Evolutionary conservation across 148 eudicot genomes (phyloP), one percentile per base, ranked within the genome.

Genomic region (Bassia scoparia): DNA sequence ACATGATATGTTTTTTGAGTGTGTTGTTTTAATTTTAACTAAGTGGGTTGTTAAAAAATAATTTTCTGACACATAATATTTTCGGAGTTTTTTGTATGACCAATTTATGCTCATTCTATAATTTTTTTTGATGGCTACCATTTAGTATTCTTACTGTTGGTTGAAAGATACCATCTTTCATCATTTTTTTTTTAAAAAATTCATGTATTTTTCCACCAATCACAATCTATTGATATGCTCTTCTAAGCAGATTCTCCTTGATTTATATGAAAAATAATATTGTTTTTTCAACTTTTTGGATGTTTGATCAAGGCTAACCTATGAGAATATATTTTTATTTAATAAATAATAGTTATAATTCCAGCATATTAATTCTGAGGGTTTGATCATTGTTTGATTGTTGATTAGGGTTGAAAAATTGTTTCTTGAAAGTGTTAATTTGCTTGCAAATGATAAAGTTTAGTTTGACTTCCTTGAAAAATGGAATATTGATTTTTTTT

Each of bases 391-490:
- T 26, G 62, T 55, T 55, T 50, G 16, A 29, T 74, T 26, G 16
- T 20, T 17, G 18, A 3, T 5, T 10, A 26, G 49, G 27, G 24
- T 72, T 33, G 34, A 50, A 60, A 15, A 23, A 46, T 1, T 59
- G 49, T 68, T 68, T 59, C 20, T 69, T 26, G 48, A 31, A 16
- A 44, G 17, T 69, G 3, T 59, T 46, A 11, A 61, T 38, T 76
- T 38, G 74, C 43, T 62, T 62, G 74, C 61, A 41, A 34, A 50
- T 61, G 69, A 63, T 21, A 63, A 61, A 77, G 71, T 54, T 43
- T 6, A 53, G n/a, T 72, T 72, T 59, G 68, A 78, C 68, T 67
- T 55, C 37, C 72, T 78, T 77, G 23, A 65, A 64, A 13, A 23
- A 20, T 30, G 53, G 67, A 68, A 9, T 44, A 72, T 43, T 41